Conservation (phyloP, 2,329 filamentous ascomycete species). For the Phialophora expanda region DNA sequence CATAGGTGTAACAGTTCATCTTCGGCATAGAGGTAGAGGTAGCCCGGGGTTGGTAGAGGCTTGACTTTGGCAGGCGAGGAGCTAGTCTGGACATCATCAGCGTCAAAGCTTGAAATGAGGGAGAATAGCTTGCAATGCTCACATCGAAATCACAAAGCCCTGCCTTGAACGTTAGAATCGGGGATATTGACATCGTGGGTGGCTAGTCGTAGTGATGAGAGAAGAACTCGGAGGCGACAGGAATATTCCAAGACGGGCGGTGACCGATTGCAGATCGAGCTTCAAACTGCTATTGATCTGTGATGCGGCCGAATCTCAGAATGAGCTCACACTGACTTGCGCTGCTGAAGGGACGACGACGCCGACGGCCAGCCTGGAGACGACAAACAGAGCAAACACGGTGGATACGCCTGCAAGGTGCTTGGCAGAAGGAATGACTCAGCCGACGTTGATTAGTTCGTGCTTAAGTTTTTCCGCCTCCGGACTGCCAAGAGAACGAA, state of each 20-base stretch:
- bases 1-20: constrained; percentile 97
- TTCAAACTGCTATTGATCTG: neutral
- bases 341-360: constrained; percentile 1
- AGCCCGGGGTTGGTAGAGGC: constrained; percentile 74
- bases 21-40: constrained; percentile 89
- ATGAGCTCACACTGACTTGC: neutral
- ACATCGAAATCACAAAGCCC: constrained; percentile 86
- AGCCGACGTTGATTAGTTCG: neutral
- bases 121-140: constrained; percentile 44
- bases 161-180: constrained; percentile 95
- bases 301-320: neutral
- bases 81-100: constrained; percentile 19
- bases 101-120: neutral
- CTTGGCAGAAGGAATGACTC: neutral
- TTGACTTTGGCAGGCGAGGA: constrained; percentile 71
- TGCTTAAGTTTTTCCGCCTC: constrained; percentile 2
- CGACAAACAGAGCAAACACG: constrained; percentile 22
- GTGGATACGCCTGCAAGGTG: neutral
- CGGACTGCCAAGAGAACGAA: constrained; percentile 3
- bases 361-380: neutral
- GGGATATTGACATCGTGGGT: constrained; percentile 74
- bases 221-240: constrained; percentile 20
- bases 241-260: neutral
- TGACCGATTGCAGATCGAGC: neutral
- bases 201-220: constrained; percentile 14